Evolutionary conservation across 2,329 filamentous ascomycete genomes (phyloP).

Genomic region (Fusarium fracticaudum): DNA sequence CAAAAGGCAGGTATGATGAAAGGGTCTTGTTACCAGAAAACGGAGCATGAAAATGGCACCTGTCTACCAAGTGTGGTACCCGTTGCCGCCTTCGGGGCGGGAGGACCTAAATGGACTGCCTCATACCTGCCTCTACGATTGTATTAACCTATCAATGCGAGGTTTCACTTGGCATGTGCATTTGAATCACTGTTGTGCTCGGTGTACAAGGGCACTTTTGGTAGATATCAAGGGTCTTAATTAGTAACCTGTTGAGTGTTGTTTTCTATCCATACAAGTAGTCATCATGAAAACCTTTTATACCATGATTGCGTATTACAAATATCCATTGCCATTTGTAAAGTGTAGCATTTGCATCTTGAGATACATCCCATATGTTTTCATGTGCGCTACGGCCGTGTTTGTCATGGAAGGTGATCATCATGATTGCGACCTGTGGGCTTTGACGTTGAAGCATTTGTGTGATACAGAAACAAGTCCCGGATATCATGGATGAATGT

Average conservation of each 20-base stretch:
- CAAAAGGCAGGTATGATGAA: constrained; percentile 8
- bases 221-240: not conserved
- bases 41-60: constrained; percentile 28
- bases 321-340: not conserved
- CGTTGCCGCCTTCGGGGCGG: constrained; percentile 9
- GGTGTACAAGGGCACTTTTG: not conserved
- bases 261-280: not conserved
- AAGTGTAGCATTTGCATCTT: not conserved
- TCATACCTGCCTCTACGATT: not conserved
- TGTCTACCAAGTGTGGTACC: constrained; percentile 21
- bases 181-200: not conserved
- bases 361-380: not conserved
- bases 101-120: not conserved
- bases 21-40: not conserved
- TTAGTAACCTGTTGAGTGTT: not conserved
- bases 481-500: constrained; percentile 20
- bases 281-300: constrained; percentile 15
- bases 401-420: not conserved
- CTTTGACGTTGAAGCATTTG: constrained; percentile 23
- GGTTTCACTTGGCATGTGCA: constrained; percentile 10
- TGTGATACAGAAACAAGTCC: not conserved
- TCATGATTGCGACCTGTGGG: constrained; percentile 18
- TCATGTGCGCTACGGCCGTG: not conserved
- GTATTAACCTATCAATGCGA: constrained; percentile 15
- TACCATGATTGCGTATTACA: not conserved